phyloP scores from a whole-genome alignment of 1,284 basidiomycete genomes.

The Sporisorium exsertum region DNA sequence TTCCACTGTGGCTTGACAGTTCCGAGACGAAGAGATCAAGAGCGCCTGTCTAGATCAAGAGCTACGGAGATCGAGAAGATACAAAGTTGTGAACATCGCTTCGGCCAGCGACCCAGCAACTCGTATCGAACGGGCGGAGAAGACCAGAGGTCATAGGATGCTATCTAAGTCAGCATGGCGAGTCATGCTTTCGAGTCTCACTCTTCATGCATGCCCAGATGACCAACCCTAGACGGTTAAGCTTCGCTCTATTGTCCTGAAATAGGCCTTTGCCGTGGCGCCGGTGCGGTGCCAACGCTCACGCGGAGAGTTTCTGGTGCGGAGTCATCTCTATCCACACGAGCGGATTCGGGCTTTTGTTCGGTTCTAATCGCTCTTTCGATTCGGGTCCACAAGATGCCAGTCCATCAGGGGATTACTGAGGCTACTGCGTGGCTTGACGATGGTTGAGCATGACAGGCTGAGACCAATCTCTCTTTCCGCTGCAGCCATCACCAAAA shows the following conservation, averaged over 20 bases:
- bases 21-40: neutral
- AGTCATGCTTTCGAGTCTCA: neutral
- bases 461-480: slow-evolving; percentile 4
- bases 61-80: slow-evolving; percentile 3
- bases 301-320: neutral
- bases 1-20: neutral
- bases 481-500: neutral
- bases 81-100: neutral
- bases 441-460: neutral
- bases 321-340: neutral
- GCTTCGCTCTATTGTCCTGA: neutral
- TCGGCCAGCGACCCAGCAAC: slow-evolving; percentile 2
- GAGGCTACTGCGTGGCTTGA: neutral
- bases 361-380: neutral
- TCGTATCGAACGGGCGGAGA: neutral
- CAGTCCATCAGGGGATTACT: neutral
- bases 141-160: neutral
- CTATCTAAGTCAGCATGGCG: neutral
- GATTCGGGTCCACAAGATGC: neutral
- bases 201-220: neutral
- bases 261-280: neutral
- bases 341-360: neutral
- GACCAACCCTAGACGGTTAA: neutral
- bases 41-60: neutral
- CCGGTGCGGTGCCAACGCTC: too few species aligned